Base-by-base conservation (phyloP, 2,329 filamentous ascomycete species). In the Alternaria conjuncta region DNA sequence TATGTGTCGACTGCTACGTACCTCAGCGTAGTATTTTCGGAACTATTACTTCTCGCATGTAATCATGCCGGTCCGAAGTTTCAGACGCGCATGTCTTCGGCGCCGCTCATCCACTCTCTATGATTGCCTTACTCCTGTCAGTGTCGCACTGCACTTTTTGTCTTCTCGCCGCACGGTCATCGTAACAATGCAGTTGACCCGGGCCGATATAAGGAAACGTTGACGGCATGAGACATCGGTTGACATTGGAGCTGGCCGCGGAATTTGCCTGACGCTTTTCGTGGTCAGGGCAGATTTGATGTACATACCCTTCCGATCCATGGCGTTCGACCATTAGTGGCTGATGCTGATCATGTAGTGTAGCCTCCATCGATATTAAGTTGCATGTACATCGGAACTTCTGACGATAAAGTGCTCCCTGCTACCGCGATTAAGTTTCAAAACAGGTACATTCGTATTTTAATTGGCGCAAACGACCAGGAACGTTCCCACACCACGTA, bases 51-150 rank as follows among this genome's bases (percentile, higher is more conserved):
- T 63, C 54, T 67, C 63, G 59, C 49, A 36, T 26, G 43, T 43
- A 49, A 60, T 65, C 54, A 55, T 63, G 21, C 25, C 25, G 32
- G 55, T 23, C 55, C 54, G 51, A 61, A 30, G 58, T 66, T 59
- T 64, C 55, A 60, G 55, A 64, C 36, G 44, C 47, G 51, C 64
- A 66, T 46, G 32, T 11, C 43, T 47, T 26, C n/a, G n/a, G 18
- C 32, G n/a, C 7, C 36, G 26, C 41, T 55, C 60, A 57, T 53
- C 43, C 57, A 46, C 25, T 46, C 20, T 55, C 15, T 13, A 55
- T 23, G 41, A 53, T 43, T 28, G 45, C 32, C 18, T 18, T n/a
- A 30, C 45, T 57, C 28, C 30, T 46, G 59, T 47, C 28, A 54
- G 13, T 15, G 61, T 66, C 50, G 32, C 64, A 64, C 64, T 53